Percentiles rank a stretch among this genome's conserved stretches.
phyloP scores from a whole-genome alignment of 192 early-diverging fungal genomes.

The Backusella sp. region DNA sequence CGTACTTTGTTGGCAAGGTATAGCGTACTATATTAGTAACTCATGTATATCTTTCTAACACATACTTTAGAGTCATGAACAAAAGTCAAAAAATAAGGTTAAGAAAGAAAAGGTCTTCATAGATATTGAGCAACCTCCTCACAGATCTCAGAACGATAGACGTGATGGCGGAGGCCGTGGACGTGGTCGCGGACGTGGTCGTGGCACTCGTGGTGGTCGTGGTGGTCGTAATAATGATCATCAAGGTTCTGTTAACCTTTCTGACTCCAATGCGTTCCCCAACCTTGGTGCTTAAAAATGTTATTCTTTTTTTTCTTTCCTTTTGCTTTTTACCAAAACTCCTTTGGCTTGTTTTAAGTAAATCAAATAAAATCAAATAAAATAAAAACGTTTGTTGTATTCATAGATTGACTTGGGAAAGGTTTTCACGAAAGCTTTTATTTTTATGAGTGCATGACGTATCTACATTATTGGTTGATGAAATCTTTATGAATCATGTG shows the following conservation, averaged over 20 bases:
- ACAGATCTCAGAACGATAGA: background rate
- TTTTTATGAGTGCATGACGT: background rate
- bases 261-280: slow-evolving; percentile 11
- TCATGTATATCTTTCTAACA: background rate
- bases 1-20: slow-evolving; percentile 72
- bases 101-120: slow-evolving; percentile 17
- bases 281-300: background rate
- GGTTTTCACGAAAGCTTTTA: background rate
- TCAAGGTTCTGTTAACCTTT: slow-evolving; percentile 15
- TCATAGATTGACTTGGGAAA: background rate
- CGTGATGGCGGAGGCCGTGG: background rate
- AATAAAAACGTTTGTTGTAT: background rate
- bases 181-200: background rate
- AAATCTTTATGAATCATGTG: background rate
- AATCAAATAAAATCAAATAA: background rate
- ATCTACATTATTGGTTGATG: background rate
- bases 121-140: slow-evolving; percentile 13
- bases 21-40: background rate
- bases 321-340: background rate
- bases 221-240: background rate
- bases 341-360: background rate
- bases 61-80: background rate
- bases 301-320: background rate
- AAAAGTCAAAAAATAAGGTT: slow-evolving; percentile 8
- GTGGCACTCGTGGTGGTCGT: background rate